Conservation (phyloP, 2,329 filamentous ascomycete genomes). For the Mycosphaerella arachidis region DNA sequence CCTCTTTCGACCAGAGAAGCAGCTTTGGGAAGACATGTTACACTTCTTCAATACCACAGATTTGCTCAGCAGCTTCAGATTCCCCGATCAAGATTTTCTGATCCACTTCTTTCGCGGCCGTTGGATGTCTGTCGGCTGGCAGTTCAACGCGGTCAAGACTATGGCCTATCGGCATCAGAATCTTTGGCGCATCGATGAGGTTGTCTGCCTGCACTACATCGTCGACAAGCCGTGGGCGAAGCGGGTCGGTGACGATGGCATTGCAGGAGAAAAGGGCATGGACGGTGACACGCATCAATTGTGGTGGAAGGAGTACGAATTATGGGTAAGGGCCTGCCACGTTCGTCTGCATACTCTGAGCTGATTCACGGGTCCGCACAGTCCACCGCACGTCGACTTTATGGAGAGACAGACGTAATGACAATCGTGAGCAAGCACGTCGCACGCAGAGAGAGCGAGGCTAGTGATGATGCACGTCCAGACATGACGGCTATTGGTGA, state of each 20-base stretch:
- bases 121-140: conserved; percentile 46
- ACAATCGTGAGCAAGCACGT: conserved; percentile 11
- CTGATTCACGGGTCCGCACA: background rate
- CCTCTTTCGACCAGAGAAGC: conserved; percentile 43
- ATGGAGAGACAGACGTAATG: conserved; percentile 4
- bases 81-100: conserved; percentile 52
- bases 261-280: conserved; percentile 44
- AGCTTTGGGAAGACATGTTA: conserved; percentile 40
- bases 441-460: conserved; percentile 5
- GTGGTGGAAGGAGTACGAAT: conserved; percentile 48
- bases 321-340: conserved; percentile 32
- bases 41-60: conserved; percentile 39
- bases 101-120: conserved; percentile 42
- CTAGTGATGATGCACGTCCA: conserved; percentile 5
- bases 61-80: conserved; percentile 42
- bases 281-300: conserved; percentile 49
- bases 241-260: conserved; percentile 37
- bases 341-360: background rate
- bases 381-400: conserved; percentile 1
- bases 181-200: conserved; percentile 46
- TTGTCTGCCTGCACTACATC: conserved; percentile 49
- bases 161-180: conserved; percentile 49
- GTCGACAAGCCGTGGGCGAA: conserved; percentile 52
- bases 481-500: conserved; percentile 8
- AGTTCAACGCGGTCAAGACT: conserved; percentile 51